Evolutionary conservation across 1,139 yeast species (phyloP).

Genomic region (Debaryomyces psychrophilus): DNA sequence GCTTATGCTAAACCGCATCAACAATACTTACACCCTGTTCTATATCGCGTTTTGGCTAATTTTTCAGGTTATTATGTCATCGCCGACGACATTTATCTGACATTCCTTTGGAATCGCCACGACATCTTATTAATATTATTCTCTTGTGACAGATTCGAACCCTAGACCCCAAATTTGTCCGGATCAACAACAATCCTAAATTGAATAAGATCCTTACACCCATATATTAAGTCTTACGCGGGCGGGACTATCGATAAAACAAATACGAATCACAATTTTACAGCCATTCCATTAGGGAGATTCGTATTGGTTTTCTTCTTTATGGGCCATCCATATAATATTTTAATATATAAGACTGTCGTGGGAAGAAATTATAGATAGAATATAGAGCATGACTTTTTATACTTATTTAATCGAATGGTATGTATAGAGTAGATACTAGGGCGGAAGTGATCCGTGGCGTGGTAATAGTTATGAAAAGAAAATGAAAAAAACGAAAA

Average conservation of each 20-base stretch:
- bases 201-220: neutral
- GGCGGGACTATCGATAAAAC: constrained; percentile 3
- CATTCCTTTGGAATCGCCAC: neutral
- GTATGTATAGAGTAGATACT: constrained; percentile 19
- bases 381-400: constrained; percentile 17
- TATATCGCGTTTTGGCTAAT: constrained; percentile 8
- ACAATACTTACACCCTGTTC: constrained; percentile 9
- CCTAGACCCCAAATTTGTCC: neutral
- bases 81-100: neutral
- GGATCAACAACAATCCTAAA: neutral
- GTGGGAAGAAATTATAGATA: neutral
- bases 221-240: neutral
- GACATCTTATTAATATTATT: no score
- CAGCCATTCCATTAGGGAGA: constrained; percentile 9
- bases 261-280: constrained; percentile 4
- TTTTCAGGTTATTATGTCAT: constrained; percentile 7
- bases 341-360: neutral
- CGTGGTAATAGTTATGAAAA: neutral
- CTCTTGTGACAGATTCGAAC: neutral
- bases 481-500: neutral
- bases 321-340: neutral
- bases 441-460: constrained; percentile 2
- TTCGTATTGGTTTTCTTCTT: neutral
- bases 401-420: constrained; percentile 25
- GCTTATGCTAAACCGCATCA: neutral